Percentiles rank a stretch among this genome's conserved stretches.
Conservation (phyloP, 2,329 filamentous ascomycete species). For the Teratosphaeria epicoccoides region DNA sequence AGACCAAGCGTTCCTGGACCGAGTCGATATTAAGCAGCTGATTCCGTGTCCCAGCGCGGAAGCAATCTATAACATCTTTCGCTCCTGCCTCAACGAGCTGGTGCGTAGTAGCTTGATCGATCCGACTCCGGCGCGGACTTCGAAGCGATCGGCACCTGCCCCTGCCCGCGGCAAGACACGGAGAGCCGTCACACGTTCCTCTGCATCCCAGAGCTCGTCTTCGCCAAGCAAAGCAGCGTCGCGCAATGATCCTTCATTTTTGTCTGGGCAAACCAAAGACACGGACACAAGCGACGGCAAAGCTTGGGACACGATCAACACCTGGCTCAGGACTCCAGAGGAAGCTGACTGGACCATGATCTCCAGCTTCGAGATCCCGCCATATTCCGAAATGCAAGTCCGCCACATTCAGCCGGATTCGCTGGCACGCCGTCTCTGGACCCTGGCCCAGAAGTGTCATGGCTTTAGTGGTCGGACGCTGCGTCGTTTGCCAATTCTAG, state of each 20-base stretch:
- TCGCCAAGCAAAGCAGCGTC: background rate
- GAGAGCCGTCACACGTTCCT: background rate
- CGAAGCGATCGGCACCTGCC: background rate
- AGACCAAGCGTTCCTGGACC: constrained; percentile 40
- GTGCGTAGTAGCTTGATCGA: constrained; percentile 29
- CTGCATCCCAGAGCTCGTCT: background rate
- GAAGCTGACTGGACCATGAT: constrained; percentile 5
- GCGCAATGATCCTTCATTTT: background rate
- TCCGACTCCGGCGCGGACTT: constrained; percentile 1
- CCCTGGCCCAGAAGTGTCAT: constrained; percentile 24
- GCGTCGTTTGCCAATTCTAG: constrained; percentile 31
- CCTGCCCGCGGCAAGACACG: constrained; percentile 1
- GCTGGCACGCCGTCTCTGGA: constrained; percentile 22
- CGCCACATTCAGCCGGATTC: constrained; percentile 13
- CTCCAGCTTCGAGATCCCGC: constrained; percentile 16
- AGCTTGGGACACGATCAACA: background rate
- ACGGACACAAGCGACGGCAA: background rate
- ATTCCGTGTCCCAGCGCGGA: constrained; percentile 31
- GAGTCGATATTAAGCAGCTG: constrained; percentile 38
- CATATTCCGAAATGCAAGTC: constrained; percentile 21
- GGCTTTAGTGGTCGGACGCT: constrained; percentile 35
- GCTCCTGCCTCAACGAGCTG: constrained; percentile 38
- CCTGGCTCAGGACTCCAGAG: constrained; percentile 1
- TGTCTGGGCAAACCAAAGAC: background rate
- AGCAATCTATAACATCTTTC: constrained; percentile 39